Conservation (phyloP, 2,329 filamentous ascomycete genomes). For the Neonectria hederae region DNA sequence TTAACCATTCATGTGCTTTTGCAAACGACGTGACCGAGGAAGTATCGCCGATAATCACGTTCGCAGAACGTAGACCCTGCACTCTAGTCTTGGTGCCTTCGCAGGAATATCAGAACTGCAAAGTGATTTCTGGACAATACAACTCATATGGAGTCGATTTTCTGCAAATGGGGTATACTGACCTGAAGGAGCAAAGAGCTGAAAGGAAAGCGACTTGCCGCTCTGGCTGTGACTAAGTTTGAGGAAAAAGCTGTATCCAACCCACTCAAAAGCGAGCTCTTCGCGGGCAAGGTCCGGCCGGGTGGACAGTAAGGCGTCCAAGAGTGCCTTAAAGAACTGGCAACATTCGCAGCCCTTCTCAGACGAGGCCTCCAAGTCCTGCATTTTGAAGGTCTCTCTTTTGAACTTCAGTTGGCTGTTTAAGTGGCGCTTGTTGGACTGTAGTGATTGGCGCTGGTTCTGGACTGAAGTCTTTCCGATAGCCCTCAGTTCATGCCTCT, state of each 20-base stretch:
- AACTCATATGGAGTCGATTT: no score
- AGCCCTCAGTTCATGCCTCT: background rate
- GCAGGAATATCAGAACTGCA: background rate
- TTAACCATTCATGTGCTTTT: background rate
- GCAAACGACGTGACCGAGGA: background rate
- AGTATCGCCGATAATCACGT: slow-evolving; percentile 2
- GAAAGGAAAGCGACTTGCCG: background rate
- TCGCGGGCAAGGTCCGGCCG: background rate
- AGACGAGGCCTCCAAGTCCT: background rate
- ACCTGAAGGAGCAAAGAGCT: slow-evolving; percentile 7
- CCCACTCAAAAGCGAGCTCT: background rate
- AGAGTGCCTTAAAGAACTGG: background rate
- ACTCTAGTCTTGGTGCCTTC: background rate
- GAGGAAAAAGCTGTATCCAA: background rate
- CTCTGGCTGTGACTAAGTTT: background rate
- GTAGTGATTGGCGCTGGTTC: background rate
- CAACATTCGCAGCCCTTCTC: slow-evolving; percentile 2
- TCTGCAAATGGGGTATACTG: background rate
- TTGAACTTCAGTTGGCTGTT: background rate
- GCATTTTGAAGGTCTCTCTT: background rate
- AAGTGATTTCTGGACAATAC: background rate
- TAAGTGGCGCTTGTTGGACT: background rate
- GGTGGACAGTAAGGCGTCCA: background rate
- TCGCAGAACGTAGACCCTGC: background rate
- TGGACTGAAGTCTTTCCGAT: background rate